Base-by-base conservation (phyloP, 495 filamentous ascomycete genomes). In the Apiosordaria backusii region DNA sequence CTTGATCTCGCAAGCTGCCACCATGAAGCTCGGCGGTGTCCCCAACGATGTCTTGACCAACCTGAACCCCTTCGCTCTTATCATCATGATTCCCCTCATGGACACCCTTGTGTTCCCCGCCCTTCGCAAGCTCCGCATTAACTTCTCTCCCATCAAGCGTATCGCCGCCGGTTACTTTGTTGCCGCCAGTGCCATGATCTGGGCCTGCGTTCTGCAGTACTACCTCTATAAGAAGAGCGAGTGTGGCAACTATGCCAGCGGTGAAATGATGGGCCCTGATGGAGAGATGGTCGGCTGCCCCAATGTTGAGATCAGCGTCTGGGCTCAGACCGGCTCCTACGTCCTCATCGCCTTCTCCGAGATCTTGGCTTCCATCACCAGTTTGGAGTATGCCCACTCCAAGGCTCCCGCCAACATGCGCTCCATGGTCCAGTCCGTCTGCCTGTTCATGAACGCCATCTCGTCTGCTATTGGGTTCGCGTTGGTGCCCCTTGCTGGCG, bases 31-130 rank as follows among this genome's bases (percentile, higher is more conserved):
- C 15, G 83, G 84, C 58, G 88, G 89, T 15, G 84, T 92, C 0
- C 91, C 91, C 61, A 92, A 93, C 77, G 91, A 95, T 71, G 82
- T 93, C 25, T 80, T 93, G 70, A 85, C 84, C 68, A 95, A 93
- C 73, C 83, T 95, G 27, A 87, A 93, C 73, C 90, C 91, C 15
- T 79, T 94, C 65, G 81, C 89, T 1, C 77, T 93, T 50, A 84
- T 94, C 73, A 90, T 95, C 75, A 84, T 93, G 67, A 92, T 94
- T 63, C 91, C 91, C 9, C 83, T 94, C 63, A 81, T 84, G 67
- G 91, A 95, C 70, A 76, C 82, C 13, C 35, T 91, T 62, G 27
- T 93, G 61, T 95, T 92, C 73, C 91, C 91, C 0, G 71, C 72
- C 6, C 77, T 94, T 16, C 86, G 89, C 62, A 86, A 82, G 54